Conservation (phyloP, 148 eudicot species). For the Dysphania ambrosioides region DNA sequence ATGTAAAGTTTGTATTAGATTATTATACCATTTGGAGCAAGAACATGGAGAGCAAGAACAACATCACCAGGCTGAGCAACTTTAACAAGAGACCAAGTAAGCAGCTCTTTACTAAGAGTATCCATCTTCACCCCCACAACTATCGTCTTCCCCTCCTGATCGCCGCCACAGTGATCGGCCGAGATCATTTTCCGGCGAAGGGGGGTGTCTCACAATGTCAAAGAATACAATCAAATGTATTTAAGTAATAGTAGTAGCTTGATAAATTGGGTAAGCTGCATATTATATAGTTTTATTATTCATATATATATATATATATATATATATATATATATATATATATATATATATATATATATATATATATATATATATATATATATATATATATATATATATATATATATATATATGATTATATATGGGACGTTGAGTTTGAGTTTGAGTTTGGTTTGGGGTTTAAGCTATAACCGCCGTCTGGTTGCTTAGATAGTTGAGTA, state of each 20-base stretch:
- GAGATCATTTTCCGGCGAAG: slow-evolving; percentile 37
- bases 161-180: slow-evolving; percentile 26
- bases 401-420: not conserved
- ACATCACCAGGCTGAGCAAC: slow-evolving; percentile 74
- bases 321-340: not conserved
- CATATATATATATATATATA: not conserved
- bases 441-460: slow-evolving; percentile 26
- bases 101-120: slow-evolving; percentile 63
- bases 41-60: slow-evolving; percentile 78
- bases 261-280: not conserved
- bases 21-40: slow-evolving; percentile 47
- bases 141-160: slow-evolving; percentile 52
- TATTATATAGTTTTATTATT: not conserved
- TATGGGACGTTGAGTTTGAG: no score
- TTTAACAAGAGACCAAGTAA: slow-evolving; percentile 90
- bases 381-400: not conserved
- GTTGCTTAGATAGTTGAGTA: slow-evolving; percentile 28
- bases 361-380: not conserved
- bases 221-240: not conserved
- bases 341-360: not conserved
- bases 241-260: not conserved
- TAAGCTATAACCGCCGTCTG: slow-evolving; percentile 41
- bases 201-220: not conserved
- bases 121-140: slow-evolving; percentile 88
- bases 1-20: no score